These are phyloP conservation scores for Quillaja saponaria DNA, from an alignment of 306 rosid species.

Conservation along the genomic window DNA sequence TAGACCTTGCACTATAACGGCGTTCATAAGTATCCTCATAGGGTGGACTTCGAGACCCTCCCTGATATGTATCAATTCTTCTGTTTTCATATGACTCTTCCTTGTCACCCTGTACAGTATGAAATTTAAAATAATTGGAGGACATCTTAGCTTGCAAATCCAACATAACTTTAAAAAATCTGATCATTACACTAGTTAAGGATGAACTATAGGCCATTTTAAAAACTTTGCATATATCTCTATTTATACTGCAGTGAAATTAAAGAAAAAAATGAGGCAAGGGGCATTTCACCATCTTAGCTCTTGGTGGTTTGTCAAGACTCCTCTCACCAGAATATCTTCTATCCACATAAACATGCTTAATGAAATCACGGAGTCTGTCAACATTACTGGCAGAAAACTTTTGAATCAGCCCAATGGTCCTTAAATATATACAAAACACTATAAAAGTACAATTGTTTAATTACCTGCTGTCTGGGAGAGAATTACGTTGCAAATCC, in stretches of 20 bases:
- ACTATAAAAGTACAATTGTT: not conserved
- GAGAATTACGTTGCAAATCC: constrained; percentile 80
- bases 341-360: constrained; percentile 91
- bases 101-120: constrained; percentile 71
- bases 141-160: constrained; percentile 16
- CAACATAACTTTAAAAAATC: constrained; percentile 25
- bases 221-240: not conserved
- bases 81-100: constrained; percentile 64
- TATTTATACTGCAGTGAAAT: not conserved
- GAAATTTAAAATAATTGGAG: constrained; percentile 21
- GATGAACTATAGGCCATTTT: not conserved
- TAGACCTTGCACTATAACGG: constrained; percentile 71
- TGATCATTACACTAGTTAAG: constrained; percentile 9
- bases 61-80: constrained; percentile 62
- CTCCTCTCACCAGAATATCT: constrained; percentile 72
- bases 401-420: constrained; percentile 43
- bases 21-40: constrained; percentile 69
- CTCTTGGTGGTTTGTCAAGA: constrained; percentile 73
- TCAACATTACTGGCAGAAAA: constrained; percentile 74
- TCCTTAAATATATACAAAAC: constrained; percentile 19
- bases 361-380: constrained; percentile 88
- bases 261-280: constrained; percentile 5
- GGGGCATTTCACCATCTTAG: constrained; percentile 45
- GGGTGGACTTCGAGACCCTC: constrained; percentile 85
- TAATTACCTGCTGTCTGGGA: constrained; percentile 77